Evolutionary conservation across 208 protist genomes (phyloP).

Genomic region (Acanthamoeba sp.): DNA sequence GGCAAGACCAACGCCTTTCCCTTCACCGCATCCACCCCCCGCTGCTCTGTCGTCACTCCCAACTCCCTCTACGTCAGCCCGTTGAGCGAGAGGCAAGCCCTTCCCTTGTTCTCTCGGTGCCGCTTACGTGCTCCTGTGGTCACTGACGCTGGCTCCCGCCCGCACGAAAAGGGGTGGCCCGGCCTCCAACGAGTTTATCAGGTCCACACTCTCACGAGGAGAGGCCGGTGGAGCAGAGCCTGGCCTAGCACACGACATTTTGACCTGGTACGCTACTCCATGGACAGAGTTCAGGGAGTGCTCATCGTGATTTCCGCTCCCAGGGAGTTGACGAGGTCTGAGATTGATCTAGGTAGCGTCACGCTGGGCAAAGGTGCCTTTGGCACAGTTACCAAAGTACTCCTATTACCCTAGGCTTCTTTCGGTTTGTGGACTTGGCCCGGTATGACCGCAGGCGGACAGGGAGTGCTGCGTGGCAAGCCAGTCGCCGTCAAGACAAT

Average conservation of each 20-base stretch:
- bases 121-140: background rate
- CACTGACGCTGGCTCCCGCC: too few species aligned
- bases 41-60: background rate
- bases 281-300: too few species aligned
- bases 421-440: background rate
- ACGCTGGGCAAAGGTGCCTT: background rate
- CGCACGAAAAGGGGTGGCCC: background rate
- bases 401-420: background rate
- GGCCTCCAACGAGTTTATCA: background rate
- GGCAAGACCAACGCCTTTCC: background rate
- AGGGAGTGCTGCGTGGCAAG: slow-evolving; percentile 38
- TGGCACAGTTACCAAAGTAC: slow-evolving; percentile 35
- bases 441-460: too few species aligned
- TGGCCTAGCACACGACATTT: background rate
- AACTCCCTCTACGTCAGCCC: background rate
- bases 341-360: background rate
- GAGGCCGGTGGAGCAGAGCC: background rate
- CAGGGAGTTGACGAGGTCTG: slow-evolving; percentile 4
- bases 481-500: slow-evolving; percentile 39
- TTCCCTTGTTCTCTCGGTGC: too few species aligned
- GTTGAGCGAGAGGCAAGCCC: background rate
- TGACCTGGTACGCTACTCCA: slow-evolving; percentile 11
- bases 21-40: background rate
- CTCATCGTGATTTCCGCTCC: background rate
- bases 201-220: background rate